Evolutionary conservation across 768 basidiomycete species (phyloP).

Genomic region (Amyloporia xantha): DNA sequence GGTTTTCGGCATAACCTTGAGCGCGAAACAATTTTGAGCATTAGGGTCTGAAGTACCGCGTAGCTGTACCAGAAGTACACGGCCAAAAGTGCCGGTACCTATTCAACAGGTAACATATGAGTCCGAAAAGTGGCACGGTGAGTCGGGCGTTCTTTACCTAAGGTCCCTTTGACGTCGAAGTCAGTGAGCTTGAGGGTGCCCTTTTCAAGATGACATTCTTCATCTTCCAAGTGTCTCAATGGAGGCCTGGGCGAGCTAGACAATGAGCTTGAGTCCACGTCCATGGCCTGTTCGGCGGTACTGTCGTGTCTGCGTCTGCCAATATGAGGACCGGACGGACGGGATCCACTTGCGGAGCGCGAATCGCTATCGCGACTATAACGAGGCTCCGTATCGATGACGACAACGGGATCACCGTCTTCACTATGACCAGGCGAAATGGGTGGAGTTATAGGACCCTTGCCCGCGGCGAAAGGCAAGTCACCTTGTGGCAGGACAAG

Average conservation of each 20-base stretch:
- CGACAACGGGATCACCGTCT: conserved; percentile 27
- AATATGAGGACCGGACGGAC: not conserved
- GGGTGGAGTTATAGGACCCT: conserved; percentile 67
- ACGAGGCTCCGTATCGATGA: conserved; percentile 33
- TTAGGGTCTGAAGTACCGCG: conserved; percentile 39
- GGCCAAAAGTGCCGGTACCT: conserved; percentile 97
- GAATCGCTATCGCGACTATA: conserved; percentile 24
- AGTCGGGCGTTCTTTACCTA: too few relatives aligned
- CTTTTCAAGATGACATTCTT: conserved; percentile 51
- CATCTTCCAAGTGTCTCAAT: conserved; percentile 59
- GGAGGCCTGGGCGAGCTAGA: conserved; percentile 32
- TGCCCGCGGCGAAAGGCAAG: conserved; percentile 38
- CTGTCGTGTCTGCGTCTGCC: conserved; percentile 1
- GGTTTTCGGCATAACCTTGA: conserved; percentile 85
- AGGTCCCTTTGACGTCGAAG: conserved; percentile 74
- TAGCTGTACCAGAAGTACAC: conserved; percentile 85
- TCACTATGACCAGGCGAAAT: conserved; percentile 54
- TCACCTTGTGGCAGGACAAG: conserved; percentile 25
- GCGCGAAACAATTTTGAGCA: conserved; percentile 63
- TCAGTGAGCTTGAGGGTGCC: conserved; percentile 62
- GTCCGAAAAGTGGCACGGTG: too few relatives aligned
- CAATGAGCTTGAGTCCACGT: conserved; percentile 14
- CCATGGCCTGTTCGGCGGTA: conserved; percentile 17
- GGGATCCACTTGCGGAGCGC: conserved; percentile 4
- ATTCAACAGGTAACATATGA: too few relatives aligned